Evolutionary conservation across 495 filamentous ascomycete genomes (phyloP), one percentile per base, ranked within the genome.

Genomic region (Podospora pseudocomata): DNA sequence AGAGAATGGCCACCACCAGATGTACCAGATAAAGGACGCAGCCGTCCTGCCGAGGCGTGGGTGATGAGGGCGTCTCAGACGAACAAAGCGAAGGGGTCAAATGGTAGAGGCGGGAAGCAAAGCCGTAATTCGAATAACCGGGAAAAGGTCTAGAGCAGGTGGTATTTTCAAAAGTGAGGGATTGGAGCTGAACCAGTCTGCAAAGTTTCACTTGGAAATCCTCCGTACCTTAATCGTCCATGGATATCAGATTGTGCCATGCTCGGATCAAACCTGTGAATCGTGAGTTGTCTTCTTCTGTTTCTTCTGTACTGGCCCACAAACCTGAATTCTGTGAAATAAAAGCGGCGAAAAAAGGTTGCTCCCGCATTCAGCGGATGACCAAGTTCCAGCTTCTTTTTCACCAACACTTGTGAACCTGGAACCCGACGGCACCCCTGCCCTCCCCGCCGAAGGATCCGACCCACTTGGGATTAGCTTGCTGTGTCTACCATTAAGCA

Each of bases 191-290:
- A 63, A 63, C 61, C 61, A 49, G 34, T 15, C 30, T 63, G 32
- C 18, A 20, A 32, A 63, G 61, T 63, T 63, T 63, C 61, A 63
- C 61, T 32, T 49, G 32, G 26, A 19, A 63, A 63, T 63, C 61
- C 61, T 15, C 61, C 61, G 32, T 16, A 63, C 61, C 61, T n/a
- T 16, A 63, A 63, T 63, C 18, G 49, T 19, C 13, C 7, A 2
- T 49, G 2, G 7, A 13, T 13, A 18, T 49, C 39, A 49, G 39
- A 49, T 16, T 16, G 30, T 49, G 39, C 5, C 39, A 49, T 49
- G 15, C 5, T 6, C 39, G 6, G 9, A 11, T 13, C 5, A 3
- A 19, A 13, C 55, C n/a, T 7, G n/a, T 58, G 23, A 23, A 58
- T 15, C 5, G n/a, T 26, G 23, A 26, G 23, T 2, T 1, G 23